Base-by-base conservation (phyloP, 2,329 filamentous ascomycete genomes). In the Clarireedia paspali region DNA sequence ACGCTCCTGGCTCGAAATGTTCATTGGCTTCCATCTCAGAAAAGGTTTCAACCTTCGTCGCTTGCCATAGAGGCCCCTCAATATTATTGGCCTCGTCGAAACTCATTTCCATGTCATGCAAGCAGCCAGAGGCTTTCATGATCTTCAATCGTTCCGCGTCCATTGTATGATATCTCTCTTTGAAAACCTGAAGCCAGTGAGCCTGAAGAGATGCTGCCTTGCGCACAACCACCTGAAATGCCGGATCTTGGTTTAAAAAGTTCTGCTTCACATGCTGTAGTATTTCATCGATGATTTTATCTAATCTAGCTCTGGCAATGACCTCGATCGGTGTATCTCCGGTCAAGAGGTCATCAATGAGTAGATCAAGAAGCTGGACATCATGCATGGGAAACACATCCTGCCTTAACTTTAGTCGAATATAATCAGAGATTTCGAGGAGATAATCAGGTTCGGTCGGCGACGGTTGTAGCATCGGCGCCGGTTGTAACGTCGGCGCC, bases 1-100 rank as follows among this genome's bases (percentile, higher is more conserved):
- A 81, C 78, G 77, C 70, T 56, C 79, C 79, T 24, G 73, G 70
- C 50, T 75, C 70, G 53, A 78, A 78, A 36, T 42, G 30, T 20
- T 70, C 61, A 48, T 74, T 73, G 4, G 67, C 72, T 15, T 62
- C 60, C 6, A 53, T 46, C 10, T 55, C 47, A n/a, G 44, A 44
- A 34, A 40, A 48, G 12, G 54, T 47, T 24, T 34, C 17, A 39
- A 40, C 30, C 55, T 47, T 39, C 40, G 40, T 53, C 3, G 62
- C 53, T 4, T 27, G 24, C 62, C 63, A 65, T n/a, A 17, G 26
- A n/a, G 50, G 50, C 7, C 47, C 38, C n/a, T 44, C 15, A 12
- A 50, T 27, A 23, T 58, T 38, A 3, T 45, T 46, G 44, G 42
- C 30, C 5, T 61, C 45, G 10, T 24, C 50, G 5, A 24, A 24